A percentile compares a stretch with the other conserved stretches of the same genome.
Conservation (phyloP, 169 alveolate species). For the Plasmodium vivax region DNA sequence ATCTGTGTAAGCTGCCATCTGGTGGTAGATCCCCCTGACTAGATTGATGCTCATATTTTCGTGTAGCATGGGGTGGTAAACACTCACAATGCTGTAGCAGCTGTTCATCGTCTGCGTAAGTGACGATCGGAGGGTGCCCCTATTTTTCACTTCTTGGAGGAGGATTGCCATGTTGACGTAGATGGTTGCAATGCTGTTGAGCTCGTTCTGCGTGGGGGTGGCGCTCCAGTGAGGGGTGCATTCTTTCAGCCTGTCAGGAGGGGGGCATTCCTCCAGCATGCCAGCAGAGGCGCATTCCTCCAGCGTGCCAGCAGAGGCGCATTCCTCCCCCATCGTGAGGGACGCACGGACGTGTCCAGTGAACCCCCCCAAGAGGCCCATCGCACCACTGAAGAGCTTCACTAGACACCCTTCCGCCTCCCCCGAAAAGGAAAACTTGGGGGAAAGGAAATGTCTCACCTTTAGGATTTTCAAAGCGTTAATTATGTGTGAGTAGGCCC, state of each 20-base stretch:
- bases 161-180: constrained; percentile 15
- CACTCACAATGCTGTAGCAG: not conserved
- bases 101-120: not conserved
- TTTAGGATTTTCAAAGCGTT: constrained; percentile 24
- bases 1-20: not conserved
- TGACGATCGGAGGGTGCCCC: not conserved
- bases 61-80: not conserved
- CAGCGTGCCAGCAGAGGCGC: no score
- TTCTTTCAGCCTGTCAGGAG: not conserved
- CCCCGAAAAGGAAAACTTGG: not conserved
- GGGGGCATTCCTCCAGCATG: not conserved
- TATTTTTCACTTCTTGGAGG: not conserved
- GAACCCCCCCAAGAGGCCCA: not conserved
- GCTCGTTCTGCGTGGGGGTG: constrained; percentile 23
- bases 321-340: no score
- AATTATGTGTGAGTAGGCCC: constrained; percentile 43
- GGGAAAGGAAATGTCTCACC: not conserved
- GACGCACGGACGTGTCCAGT: not conserved
- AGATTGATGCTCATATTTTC: constrained; percentile 44
- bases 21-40: constrained; percentile 4
- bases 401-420: not conserved
- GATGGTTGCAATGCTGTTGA: constrained; percentile 38
- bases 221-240: not conserved
- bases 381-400: not conserved
- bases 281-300: no score